Conservation (phyloP, 257 asterid species). For the Capsicum chinense region DNA sequence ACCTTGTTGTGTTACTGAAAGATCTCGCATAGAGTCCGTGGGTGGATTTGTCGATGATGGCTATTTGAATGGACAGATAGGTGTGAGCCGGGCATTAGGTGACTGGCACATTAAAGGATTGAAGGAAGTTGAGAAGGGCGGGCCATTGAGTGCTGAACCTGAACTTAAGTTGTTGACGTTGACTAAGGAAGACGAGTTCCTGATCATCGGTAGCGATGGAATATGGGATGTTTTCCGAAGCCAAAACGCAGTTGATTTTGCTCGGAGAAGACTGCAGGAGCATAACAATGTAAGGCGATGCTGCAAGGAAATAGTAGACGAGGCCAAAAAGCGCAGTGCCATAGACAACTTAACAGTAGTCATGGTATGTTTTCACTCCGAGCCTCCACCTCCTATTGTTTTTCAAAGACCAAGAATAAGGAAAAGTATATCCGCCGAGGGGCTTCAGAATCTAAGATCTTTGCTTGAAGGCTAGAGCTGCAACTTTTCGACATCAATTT, state of each 20-base stretch:
- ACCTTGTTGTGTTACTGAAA: slow-evolving; percentile 67
- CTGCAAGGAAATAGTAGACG: slow-evolving; percentile 83
- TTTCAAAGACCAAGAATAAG: slow-evolving; percentile 62
- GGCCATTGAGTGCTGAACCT: slow-evolving; percentile 92
- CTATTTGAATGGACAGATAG: slow-evolving; percentile 73
- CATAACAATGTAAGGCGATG: slow-evolving; percentile 75
- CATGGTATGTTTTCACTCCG: slow-evolving; percentile 73
- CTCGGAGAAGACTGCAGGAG: slow-evolving; percentile 75
- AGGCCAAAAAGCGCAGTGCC: slow-evolving; percentile 81
- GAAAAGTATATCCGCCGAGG: slow-evolving; percentile 82
- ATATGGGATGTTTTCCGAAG: slow-evolving; percentile 83
- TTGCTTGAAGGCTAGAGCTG: slow-evolving; percentile 60
- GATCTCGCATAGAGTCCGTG: slow-evolving; percentile 68
- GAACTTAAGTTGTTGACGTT: slow-evolving; percentile 71
- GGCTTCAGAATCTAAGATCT: slow-evolving; percentile 67
- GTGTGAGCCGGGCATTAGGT: slow-evolving; percentile 88
- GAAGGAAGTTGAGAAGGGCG: slow-evolving; percentile 62
- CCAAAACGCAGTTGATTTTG: slow-evolving; percentile 89
- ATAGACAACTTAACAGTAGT: slow-evolving; percentile 76
- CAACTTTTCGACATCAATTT: neutral
- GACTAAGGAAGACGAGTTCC: slow-evolving; percentile 81
- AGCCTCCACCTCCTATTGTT: slow-evolving; percentile 60
- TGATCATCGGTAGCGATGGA: slow-evolving; percentile 87
- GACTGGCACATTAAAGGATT: slow-evolving; percentile 93
- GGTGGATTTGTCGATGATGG: slow-evolving; percentile 81